Conservation (phyloP, 2,329 filamentous ascomycete species). For the Colletotrichum euphorbiae region DNA sequence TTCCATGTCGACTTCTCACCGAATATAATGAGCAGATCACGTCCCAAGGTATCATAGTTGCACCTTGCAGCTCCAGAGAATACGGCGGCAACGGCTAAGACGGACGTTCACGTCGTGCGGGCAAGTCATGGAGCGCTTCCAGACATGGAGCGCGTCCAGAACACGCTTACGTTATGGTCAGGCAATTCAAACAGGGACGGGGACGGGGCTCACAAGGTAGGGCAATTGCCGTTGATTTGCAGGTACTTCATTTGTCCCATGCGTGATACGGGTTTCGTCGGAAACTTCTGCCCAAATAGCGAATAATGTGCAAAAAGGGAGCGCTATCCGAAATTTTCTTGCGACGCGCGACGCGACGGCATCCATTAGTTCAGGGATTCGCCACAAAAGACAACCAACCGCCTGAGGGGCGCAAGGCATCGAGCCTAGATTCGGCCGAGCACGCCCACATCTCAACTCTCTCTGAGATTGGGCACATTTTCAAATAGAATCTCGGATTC, state of each 20-base stretch:
- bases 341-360: not conserved
- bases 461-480: not conserved
- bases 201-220: not conserved
- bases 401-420: not conserved
- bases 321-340: constrained; percentile 10
- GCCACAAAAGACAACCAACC: not conserved
- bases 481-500: no score
- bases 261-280: not conserved
- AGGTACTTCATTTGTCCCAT: not conserved
- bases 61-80: not conserved
- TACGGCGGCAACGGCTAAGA: no score
- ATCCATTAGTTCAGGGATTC: not conserved
- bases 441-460: not conserved
- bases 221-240: not conserved
- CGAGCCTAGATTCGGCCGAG: constrained; percentile 1
- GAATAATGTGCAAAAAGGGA: not conserved
- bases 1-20: no score
- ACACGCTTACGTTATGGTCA: not conserved
- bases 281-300: constrained; percentile 5
- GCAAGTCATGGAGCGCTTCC: constrained; percentile 12
- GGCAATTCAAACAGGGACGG: not conserved
- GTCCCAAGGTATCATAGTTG: not conserved
- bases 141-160: constrained; percentile 24
- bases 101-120: not conserved
- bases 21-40: no score